These are phyloP conservation scores for Pharus latifolius DNA, from an alignment of 176 grass and related monocot genomes.

Conservation along the genomic window DNA sequence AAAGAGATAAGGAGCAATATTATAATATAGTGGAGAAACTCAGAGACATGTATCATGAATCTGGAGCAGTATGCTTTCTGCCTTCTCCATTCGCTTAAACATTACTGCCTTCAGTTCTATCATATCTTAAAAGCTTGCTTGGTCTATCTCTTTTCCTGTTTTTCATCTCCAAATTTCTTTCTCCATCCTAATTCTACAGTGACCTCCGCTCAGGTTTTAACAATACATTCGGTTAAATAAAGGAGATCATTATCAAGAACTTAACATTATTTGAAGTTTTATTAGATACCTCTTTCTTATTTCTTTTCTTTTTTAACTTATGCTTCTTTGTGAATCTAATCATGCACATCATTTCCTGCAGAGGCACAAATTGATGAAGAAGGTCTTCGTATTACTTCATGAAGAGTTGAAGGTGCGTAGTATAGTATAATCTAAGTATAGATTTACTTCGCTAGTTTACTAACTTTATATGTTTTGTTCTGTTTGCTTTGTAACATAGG, in stretches of 20 bases:
- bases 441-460: not conserved
- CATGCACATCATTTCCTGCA: constrained; percentile 32
- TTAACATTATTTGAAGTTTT: not conserved
- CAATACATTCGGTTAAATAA: not conserved
- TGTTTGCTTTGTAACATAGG: not conserved
- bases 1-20: constrained; percentile 49
- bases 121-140: not conserved
- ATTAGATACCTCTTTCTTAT: constrained; percentile 7
- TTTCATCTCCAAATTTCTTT: not conserved
- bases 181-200: not conserved
- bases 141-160: not conserved
- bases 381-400: constrained; percentile 75
- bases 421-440: not conserved
- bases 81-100: constrained; percentile 10
- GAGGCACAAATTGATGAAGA: constrained; percentile 88
- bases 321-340: constrained; percentile 8
- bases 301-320: not conserved
- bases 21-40: constrained; percentile 53
- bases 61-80: constrained; percentile 48
- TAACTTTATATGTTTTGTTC: not conserved
- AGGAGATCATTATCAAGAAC: not conserved
- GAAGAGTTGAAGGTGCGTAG: constrained; percentile 65
- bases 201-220: not conserved
- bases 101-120: constrained; percentile 1
- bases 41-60: constrained; percentile 60